Evolutionary conservation across 2,329 filamentous ascomycete genomes (phyloP).

Genomic region (Pseudohalonectria lignicola): DNA sequence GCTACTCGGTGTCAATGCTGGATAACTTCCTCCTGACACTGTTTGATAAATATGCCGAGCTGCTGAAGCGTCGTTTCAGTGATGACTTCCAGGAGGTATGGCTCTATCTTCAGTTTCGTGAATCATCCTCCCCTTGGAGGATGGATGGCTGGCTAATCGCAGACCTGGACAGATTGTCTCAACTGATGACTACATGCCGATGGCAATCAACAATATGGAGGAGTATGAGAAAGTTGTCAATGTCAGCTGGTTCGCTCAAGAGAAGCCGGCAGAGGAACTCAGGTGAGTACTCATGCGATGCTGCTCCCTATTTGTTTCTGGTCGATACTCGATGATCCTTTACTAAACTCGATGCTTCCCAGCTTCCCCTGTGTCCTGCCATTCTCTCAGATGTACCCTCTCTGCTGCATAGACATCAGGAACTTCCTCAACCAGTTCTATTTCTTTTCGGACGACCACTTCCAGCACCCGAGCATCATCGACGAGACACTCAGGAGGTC

Average conservation of each 20-base stretch:
- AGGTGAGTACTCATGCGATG: conserved; percentile 17
- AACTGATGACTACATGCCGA: conserved; percentile 99
- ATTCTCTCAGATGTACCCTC: conserved; percentile 97
- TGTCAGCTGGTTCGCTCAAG: conserved; percentile 90
- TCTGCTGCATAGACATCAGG: conserved; percentile 95
- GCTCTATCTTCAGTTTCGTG: conserved; percentile 26
- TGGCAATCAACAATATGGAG: conserved; percentile 83
- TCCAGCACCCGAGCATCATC: conserved; percentile 79
- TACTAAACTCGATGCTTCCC: conserved; percentile 8
- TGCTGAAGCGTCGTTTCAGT: conserved; percentile 84
- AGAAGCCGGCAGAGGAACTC: conserved; percentile 64
- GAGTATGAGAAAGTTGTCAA: conserved; percentile 95
- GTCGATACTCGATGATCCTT: conserved; percentile 4
- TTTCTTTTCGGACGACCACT: conserved; percentile 93
- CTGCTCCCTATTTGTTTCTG: conserved; percentile 42
- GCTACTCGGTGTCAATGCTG: conserved; percentile 71
- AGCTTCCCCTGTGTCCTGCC: conserved; percentile 92
- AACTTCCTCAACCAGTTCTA: conserved; percentile 99
- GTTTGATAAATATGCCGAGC: conserved; percentile 87
- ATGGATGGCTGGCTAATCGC: conserved; percentile 35
- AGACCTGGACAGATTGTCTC: conserved; percentile 43
- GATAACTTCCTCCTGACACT: conserved; percentile 79
- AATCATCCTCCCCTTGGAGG: too few relatives aligned
- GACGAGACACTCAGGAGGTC: conserved; percentile 85
- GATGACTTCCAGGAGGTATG: conserved; percentile 76